These are phyloP conservation scores for Dendrocalamus latiflorus DNA, from an alignment of 202 grass and related monocot genomes.

Conservation along the genomic window DNA sequence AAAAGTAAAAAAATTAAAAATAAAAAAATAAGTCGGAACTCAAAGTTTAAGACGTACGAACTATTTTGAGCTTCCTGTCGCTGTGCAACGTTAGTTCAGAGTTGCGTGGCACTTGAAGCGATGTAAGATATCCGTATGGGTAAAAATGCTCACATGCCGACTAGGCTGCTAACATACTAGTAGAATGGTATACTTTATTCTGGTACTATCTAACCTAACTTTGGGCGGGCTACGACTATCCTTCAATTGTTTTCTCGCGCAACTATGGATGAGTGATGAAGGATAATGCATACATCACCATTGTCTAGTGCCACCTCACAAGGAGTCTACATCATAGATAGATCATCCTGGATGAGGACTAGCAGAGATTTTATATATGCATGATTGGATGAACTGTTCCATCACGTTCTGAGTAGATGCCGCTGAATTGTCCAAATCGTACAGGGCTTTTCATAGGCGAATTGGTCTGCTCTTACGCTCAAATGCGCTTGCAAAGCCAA, in stretches of 20 bases:
- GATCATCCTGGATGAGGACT: background rate
- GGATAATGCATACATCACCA: background rate
- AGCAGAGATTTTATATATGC: background rate
- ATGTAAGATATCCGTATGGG: too few relatives aligned
- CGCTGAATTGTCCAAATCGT: background rate
- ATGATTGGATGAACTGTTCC: conserved; percentile 4
- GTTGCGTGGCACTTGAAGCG: too few relatives aligned
- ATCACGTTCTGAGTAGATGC: background rate
- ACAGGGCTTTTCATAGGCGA: background rate
- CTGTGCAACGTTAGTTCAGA: too few relatives aligned
- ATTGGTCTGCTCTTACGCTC: background rate
- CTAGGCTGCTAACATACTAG: too few relatives aligned
- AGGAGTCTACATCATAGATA: background rate
- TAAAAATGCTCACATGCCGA: too few relatives aligned
- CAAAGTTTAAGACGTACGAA: background rate
- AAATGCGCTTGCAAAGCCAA: background rate
- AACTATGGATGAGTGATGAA: too few relatives aligned
- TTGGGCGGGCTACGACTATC: background rate
- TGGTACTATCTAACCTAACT: background rate
- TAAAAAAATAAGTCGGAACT: too few relatives aligned
- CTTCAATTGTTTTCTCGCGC: too few relatives aligned
- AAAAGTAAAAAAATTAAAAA: too few relatives aligned
- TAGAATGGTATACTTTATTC: too few relatives aligned
- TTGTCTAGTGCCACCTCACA: background rate
- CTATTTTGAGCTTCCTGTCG: background rate